Base-by-base conservation (phyloP, 768 basidiomycete genomes). In the Cyclocybe aegerita region DNA sequence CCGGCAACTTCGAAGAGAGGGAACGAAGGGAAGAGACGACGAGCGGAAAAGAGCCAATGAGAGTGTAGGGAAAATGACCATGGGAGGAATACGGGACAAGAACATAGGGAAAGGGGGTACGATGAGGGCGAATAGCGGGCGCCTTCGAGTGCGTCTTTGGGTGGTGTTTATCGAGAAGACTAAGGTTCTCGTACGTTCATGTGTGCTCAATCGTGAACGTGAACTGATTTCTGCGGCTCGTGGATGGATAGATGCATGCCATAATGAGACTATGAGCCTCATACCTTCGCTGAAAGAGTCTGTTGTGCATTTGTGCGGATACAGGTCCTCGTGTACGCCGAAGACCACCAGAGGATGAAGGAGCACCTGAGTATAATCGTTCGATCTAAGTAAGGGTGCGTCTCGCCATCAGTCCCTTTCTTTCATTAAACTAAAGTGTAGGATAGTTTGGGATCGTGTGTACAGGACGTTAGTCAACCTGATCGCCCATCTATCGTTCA, bases 401-500 rank as follows among this genome's bases (percentile, higher is more conserved):
- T 33, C 50, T 17, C 44, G 37, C 36, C 40, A 44, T 37, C 47
- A 9, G 39, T 42, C 38, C 54, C 37, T 11, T 35, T 15, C 4
- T 4, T 31, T 11, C 39, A 10, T 37, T 32, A 17, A 23, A 9
- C 7, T 40, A 14, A 39, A 15, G 2, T 11, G n/a, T 38, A 41
- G 44, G 42, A 43, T 14, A 16, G n/a, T n/a, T n/a, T n/a, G n/a
- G n/a, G n/a, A n/a, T 14, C 40, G 14, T 34, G 31, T 36, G 36
- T 35, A 32, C 57, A 85, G 82, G 37, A 81, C 77, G 71, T 85
- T 85, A 83, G 82, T 85, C 54, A 83, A 83, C 48, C 75, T 85
- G 6, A 75, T 76, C 48, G 74, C 77, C 1, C 71, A 70, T 5
- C 69, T 78, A 14, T 83, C 83, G 0, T 84, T 85, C 67, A 79